A percentile compares a stretch with the other conserved stretches of the same genome.
These are phyloP conservation scores for Curvularia lunata DNA, from an alignment of 2,329 filamentous ascomycete genomes.

Conservation along the genomic window DNA sequence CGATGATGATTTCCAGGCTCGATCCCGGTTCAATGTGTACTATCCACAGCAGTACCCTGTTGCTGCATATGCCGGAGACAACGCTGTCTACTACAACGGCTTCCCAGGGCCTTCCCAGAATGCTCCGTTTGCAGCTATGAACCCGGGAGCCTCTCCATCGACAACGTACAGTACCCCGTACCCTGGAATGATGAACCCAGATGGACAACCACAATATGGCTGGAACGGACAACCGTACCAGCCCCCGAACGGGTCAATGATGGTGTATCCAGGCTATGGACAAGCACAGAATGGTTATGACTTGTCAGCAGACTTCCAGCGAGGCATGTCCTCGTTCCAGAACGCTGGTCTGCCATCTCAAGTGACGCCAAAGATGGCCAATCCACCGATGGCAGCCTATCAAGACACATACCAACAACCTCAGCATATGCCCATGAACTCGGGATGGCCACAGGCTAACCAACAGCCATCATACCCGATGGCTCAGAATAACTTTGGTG, in stretches of 20 bases:
- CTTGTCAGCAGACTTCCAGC: constrained; percentile 54
- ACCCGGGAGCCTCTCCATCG: constrained; percentile 36
- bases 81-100: constrained; percentile 55
- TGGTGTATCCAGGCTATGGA: constrained; percentile 39
- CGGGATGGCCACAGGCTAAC: constrained; percentile 42
- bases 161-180: constrained; percentile 42
- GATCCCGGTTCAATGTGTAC: constrained; percentile 72
- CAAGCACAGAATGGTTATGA: constrained; percentile 51
- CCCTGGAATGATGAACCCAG: constrained; percentile 46
- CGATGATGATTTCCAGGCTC: constrained; percentile 72
- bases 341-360: constrained; percentile 42
- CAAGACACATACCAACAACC: constrained; percentile 42
- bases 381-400: constrained; percentile 43
- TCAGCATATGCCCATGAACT: constrained; percentile 38
- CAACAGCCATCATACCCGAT: constrained; percentile 40
- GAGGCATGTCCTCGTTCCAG: constrained; percentile 55
- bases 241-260: constrained; percentile 30
- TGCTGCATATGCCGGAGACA: constrained; percentile 40
- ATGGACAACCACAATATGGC: constrained; percentile 45
- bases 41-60: constrained; percentile 53
- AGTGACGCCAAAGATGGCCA: constrained; percentile 49
- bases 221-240: constrained; percentile 46
- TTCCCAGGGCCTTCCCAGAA: constrained; percentile 38
- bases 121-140: constrained; percentile 40
- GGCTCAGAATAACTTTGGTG: constrained; percentile 33